A percentile compares a stretch with the other conserved stretches of the same genome.
These are phyloP conservation scores for Scedosporium minutisporum DNA, from an alignment of 2,329 filamentous ascomycete genomes.

Conservation along the genomic window DNA sequence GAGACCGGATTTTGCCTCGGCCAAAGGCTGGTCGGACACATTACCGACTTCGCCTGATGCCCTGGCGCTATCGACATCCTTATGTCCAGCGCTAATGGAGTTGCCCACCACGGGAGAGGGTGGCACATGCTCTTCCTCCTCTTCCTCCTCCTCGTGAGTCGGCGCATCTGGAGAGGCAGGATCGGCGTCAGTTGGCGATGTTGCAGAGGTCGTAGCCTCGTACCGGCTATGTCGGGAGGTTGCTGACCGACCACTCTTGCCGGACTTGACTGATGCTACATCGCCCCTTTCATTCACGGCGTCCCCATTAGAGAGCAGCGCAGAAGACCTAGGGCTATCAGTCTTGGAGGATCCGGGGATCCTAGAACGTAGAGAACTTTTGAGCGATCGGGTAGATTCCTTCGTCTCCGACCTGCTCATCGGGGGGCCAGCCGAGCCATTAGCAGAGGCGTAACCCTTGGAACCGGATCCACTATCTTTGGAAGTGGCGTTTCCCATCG, in stretches of 20 bases:
- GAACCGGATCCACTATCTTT: conserved; percentile 42
- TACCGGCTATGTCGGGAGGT: conserved; percentile 34
- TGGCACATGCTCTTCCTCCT: conserved; percentile 29
- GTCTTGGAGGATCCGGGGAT: conserved; percentile 65
- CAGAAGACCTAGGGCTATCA: conserved; percentile 75
- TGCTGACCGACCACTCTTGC: conserved; percentile 47
- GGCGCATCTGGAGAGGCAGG: conserved; percentile 15
- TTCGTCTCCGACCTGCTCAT: conserved; percentile 89
- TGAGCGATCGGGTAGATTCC: conserved; percentile 80
- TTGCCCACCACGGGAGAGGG: conserved; percentile 81
- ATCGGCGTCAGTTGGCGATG: background rate
- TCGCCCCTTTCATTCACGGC: conserved; percentile 54
- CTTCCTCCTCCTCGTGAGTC: conserved; percentile 8
- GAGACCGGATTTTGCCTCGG: conserved; percentile 48
- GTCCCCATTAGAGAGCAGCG: conserved; percentile 55
- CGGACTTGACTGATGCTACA: conserved; percentile 63
- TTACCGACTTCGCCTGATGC: conserved; percentile 85
- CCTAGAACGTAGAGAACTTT: conserved; percentile 69
- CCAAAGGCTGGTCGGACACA: conserved; percentile 83
- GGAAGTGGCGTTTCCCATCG: conserved; percentile 70
- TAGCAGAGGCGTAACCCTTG: conserved; percentile 33
- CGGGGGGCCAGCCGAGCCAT: conserved; percentile 62
- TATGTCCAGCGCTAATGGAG: conserved; percentile 61
- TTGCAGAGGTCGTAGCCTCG: conserved; percentile 18
- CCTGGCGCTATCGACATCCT: conserved; percentile 72